Evolutionary conservation across 2,329 filamentous ascomycete genomes (phyloP).

Genomic region (Ustulina deusta): DNA sequence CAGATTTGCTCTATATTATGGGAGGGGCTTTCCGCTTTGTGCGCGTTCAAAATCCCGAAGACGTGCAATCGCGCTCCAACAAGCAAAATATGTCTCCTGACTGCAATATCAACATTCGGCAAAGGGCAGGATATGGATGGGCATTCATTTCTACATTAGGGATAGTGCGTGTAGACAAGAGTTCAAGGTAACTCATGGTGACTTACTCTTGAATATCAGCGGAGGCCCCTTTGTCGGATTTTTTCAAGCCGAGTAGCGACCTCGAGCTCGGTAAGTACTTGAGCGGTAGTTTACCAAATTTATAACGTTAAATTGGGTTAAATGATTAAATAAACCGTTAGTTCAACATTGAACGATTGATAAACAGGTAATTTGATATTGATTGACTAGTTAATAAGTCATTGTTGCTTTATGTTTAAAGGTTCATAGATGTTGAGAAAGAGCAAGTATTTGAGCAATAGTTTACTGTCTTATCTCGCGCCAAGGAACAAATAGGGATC

Average conservation of each 20-base stretch:
- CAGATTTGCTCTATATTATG: constrained; percentile 41
- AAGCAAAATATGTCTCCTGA: constrained; percentile 34
- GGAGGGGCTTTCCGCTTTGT: constrained; percentile 38
- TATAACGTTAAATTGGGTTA: too few relatives aligned
- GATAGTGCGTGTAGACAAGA: constrained; percentile 17
- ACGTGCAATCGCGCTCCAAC: constrained; percentile 38
- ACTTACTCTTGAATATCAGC: constrained; percentile 30
- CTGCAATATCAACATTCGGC: constrained; percentile 36
- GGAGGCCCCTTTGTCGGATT: constrained; percentile 30
- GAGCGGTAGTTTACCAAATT: too few relatives aligned
- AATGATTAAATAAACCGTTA: too few relatives aligned
- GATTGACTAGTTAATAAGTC: too few relatives aligned
- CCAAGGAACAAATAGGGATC: too few relatives aligned
- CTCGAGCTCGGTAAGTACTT: constrained; percentile 34
- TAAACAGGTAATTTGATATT: too few relatives aligned
- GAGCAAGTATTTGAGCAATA: too few relatives aligned
- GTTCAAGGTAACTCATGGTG: not conserved
- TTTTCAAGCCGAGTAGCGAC: constrained; percentile 36
- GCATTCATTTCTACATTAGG: constrained; percentile 41
- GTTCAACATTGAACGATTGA: too few relatives aligned
- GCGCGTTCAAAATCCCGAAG: constrained; percentile 16
- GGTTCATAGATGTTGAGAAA: too few relatives aligned
- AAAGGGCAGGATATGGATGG: constrained; percentile 32
- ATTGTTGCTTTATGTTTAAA: too few relatives aligned
- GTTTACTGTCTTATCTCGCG: too few relatives aligned